These are phyloP conservation scores for Geotrichum aggregatum DNA, from an alignment of 1,139 yeast species.

Conservation along the genomic window DNA sequence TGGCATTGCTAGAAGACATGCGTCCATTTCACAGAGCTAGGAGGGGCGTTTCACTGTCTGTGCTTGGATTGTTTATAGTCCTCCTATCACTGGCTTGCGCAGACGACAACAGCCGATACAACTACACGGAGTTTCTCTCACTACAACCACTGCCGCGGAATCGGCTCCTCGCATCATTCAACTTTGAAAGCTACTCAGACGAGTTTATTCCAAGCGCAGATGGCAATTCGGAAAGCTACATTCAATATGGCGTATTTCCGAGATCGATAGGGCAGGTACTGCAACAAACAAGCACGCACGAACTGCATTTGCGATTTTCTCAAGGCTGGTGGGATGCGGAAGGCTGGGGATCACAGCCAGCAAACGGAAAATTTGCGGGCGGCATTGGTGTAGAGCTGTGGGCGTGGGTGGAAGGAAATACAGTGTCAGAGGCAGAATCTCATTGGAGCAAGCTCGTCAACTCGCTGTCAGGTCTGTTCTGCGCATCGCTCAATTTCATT, in stretches of 20 bases:
- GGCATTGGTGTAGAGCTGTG: constrained; percentile 96
- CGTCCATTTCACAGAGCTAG: too few species aligned
- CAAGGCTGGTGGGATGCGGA: constrained; percentile 97
- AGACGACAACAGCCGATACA: constrained; percentile 9
- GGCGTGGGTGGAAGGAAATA: constrained; percentile 72
- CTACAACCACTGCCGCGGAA: constrained; percentile 70
- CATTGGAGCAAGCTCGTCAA: constrained; percentile 73
- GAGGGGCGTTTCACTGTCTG: neutral
- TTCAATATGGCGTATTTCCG: constrained; percentile 73
- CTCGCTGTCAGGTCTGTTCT: constrained; percentile 82
- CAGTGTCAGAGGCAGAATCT: constrained; percentile 51
- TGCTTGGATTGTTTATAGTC: neutral
- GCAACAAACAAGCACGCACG: constrained; percentile 61
- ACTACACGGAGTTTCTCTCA: constrained; percentile 55
- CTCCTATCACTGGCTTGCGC: neutral
- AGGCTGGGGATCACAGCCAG: constrained; percentile 80
- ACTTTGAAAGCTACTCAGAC: constrained; percentile 60
- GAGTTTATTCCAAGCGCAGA: constrained; percentile 33
- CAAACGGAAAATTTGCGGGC: constrained; percentile 67
- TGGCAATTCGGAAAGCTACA: constrained; percentile 30
- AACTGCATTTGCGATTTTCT: constrained; percentile 77
- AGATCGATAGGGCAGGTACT: constrained; percentile 75
- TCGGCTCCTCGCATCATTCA: constrained; percentile 61
- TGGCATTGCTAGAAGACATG: neutral
- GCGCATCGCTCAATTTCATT: constrained; percentile 89